Evolutionary conservation across 495 filamentous ascomycete species (phyloP).

Genomic region (Daldinia childiae): DNA sequence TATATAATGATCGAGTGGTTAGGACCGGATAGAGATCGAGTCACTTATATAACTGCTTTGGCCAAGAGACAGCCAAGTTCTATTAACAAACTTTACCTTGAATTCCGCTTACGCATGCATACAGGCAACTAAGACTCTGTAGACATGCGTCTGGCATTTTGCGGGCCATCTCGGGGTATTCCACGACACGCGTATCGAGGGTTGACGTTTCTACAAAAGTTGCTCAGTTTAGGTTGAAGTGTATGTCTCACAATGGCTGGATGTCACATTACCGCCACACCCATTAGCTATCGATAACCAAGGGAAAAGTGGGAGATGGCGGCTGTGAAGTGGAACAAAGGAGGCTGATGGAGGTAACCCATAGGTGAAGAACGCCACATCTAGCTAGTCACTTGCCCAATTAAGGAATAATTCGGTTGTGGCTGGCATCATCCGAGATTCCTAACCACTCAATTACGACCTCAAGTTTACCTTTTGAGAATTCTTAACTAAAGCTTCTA

Average conservation of each 20-base stretch:
- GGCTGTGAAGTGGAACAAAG: slow-evolving; percentile 24
- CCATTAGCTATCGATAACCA: slow-evolving; percentile 30
- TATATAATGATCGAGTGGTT: slow-evolving; percentile 11
- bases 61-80: slow-evolving; percentile 14
- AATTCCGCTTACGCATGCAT: slow-evolving; percentile 33
- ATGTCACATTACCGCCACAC: slow-evolving; percentile 25
- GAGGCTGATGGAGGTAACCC: slow-evolving; percentile 32
- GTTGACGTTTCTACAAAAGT: slow-evolving; percentile 28
- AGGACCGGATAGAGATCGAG: slow-evolving; percentile 1
- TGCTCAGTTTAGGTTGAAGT: slow-evolving; percentile 26
- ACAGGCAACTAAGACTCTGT: slow-evolving; percentile 12
- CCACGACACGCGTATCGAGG: slow-evolving; percentile 37
- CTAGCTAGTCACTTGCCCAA: not conserved
- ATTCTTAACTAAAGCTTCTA: not conserved
- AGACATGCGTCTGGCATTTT: slow-evolving; percentile 14
- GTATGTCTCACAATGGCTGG: slow-evolving; percentile 30
- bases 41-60: slow-evolving; percentile 31
- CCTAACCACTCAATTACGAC: slow-evolving; percentile 30
- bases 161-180: slow-evolving; percentile 43
- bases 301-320: not conserved
- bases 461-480: not conserved
- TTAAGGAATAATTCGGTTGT: slow-evolving; percentile 8
- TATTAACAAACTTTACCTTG: slow-evolving; percentile 23
- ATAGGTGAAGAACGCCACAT: slow-evolving; percentile 16
- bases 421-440: slow-evolving; percentile 23